Conservation (phyloP, 108 stramenopile species). For the Cyclotella sp. region DNA sequence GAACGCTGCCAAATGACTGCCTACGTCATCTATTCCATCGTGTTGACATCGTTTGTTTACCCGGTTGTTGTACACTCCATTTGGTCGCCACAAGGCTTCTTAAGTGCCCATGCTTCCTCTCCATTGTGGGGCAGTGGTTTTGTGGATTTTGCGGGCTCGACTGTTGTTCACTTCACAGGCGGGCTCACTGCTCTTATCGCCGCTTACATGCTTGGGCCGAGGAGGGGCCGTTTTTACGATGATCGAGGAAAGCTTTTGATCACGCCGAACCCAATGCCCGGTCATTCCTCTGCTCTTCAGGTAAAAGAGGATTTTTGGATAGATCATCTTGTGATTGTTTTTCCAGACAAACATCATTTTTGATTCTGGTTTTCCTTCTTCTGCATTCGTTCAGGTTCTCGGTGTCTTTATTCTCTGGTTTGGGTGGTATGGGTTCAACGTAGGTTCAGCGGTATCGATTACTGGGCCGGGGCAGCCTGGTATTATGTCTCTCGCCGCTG, state of each 20-base stretch:
- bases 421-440: constrained; percentile 95
- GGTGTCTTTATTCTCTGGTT: constrained; percentile 90
- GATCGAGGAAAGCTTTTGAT: constrained; percentile 58
- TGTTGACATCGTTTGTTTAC: constrained; percentile 85
- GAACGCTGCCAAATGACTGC: constrained; percentile 90
- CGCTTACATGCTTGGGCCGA: constrained; percentile 81
- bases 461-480: constrained; percentile 8
- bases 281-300: constrained; percentile 75
- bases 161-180: constrained; percentile 93
- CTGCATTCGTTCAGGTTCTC: background rate
- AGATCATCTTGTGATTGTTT: background rate
- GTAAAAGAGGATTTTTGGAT: constrained; percentile 3
- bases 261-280: constrained; percentile 62
- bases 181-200: constrained; percentile 85
- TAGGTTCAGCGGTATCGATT: constrained; percentile 74
- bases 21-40: constrained; percentile 80
- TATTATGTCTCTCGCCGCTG: constrained; percentile 68
- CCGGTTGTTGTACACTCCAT: constrained; percentile 85
- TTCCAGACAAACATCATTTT: background rate
- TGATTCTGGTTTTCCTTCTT: background rate
- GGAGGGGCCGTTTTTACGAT: constrained; percentile 85
- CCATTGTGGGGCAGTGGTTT: constrained; percentile 57
- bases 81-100: constrained; percentile 78
- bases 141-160: constrained; percentile 91
- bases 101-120: constrained; percentile 46